These are phyloP conservation scores for Gentiana straminea DNA, from an alignment of 257 asterid genomes.

Conservation along the genomic window DNA sequence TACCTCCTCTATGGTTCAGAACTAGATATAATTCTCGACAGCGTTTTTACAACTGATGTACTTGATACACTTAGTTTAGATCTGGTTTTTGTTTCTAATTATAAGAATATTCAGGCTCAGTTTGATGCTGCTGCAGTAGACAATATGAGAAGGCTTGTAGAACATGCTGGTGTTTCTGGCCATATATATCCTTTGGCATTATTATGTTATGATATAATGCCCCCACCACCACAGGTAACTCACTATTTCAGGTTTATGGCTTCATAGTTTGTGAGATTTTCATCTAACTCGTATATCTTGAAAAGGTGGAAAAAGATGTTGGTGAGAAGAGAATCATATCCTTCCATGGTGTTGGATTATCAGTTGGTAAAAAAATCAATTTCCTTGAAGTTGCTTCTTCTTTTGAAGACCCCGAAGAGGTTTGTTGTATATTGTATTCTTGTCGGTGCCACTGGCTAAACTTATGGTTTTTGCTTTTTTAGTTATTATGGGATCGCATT, in stretches of 20 bases:
- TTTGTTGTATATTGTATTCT: constrained; percentile 15
- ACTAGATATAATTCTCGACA: too few relatives aligned
- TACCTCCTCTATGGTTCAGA: too few relatives aligned
- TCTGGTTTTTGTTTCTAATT: too few relatives aligned
- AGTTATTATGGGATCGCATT: too few relatives aligned
- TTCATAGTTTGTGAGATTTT: constrained; percentile 5
- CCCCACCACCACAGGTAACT: constrained; percentile 67
- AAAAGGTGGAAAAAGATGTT: constrained; percentile 80
- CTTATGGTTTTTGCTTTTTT: too few relatives aligned
- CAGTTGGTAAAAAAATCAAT: constrained; percentile 47
- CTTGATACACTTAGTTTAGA: too few relatives aligned
- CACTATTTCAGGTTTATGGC: constrained; percentile 1
- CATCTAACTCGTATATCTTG: constrained; percentile 8
- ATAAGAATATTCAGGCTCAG: constrained; percentile 41
- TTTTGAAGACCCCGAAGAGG: constrained; percentile 62
- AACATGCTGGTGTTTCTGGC: constrained; percentile 74
- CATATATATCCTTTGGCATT: constrained; percentile 63
- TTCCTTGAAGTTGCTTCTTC: constrained; percentile 41
- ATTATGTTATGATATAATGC: constrained; percentile 67
- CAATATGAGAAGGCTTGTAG: constrained; percentile 78
- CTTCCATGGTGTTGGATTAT: constrained; percentile 79
- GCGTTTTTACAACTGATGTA: too few relatives aligned
- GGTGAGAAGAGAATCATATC: constrained; percentile 79
- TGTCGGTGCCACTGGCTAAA: background rate
- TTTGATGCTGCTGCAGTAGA: constrained; percentile 65